These are phyloP conservation scores for Eucalyptus pumila DNA, from an alignment of 345 rosid genomes.

Conservation along the genomic window DNA sequence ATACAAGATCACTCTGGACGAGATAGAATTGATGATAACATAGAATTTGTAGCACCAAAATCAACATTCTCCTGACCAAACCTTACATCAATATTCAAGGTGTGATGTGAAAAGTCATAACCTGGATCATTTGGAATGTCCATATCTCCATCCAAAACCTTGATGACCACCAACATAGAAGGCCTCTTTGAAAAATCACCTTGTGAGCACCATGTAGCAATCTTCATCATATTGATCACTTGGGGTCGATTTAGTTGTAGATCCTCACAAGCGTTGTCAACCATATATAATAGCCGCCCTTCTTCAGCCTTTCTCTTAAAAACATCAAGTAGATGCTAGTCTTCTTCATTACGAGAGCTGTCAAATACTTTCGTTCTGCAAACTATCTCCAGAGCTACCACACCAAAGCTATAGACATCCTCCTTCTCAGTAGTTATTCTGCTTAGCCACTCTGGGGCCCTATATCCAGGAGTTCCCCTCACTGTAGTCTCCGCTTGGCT, in stretches of 20 bases:
- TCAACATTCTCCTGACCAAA: background rate
- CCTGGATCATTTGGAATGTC: background rate
- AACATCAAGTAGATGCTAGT: background rate
- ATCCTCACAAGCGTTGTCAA: slow-evolving; percentile 2
- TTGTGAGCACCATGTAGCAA: slow-evolving; percentile 18
- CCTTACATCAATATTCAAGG: background rate
- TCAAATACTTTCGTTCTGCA: slow-evolving; percentile 5
- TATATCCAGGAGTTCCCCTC: slow-evolving; percentile 8
- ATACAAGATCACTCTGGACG: background rate
- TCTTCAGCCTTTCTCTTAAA: slow-evolving; percentile 2
- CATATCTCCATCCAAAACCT: slow-evolving; percentile 8
- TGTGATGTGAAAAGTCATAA: background rate
- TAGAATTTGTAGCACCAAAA: background rate
- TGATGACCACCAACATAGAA: slow-evolving; percentile 11
- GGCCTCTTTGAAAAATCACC: slow-evolving; percentile 11
- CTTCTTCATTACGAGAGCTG: background rate
- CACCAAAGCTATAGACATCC: slow-evolving; percentile 19
- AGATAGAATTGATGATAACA: background rate
- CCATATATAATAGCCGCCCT: background rate
- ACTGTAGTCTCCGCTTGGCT: background rate
- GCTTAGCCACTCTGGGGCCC: slow-evolving; percentile 1
- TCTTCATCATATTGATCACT: background rate
- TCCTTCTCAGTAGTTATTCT: slow-evolving; percentile 7
- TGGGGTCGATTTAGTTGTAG: background rate
- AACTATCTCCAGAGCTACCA: slow-evolving; percentile 7